Percentiles rank a stretch among this genome's conserved stretches.
These are phyloP conservation scores for Ophiosphaerella korrae DNA, from an alignment of 2,329 filamentous ascomycete genomes.

Conservation along the genomic window DNA sequence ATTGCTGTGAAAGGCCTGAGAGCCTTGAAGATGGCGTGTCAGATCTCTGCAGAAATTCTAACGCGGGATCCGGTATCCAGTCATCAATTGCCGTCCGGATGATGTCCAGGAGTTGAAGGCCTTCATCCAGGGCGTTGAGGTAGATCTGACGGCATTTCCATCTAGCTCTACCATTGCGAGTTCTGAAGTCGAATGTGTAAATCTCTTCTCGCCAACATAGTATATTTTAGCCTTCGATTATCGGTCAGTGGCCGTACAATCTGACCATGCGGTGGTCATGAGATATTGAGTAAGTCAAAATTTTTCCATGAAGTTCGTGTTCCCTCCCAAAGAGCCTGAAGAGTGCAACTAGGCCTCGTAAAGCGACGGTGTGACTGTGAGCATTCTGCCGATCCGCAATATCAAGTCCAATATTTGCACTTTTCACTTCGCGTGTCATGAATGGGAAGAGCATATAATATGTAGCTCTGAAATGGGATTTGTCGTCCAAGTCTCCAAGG, in stretches of 20 bases:
- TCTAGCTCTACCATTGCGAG: neutral
- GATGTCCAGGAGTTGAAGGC: neutral
- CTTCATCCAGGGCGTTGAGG: neutral
- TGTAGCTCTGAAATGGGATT: slow-evolving; percentile 52
- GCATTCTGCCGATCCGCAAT: slow-evolving; percentile 25
- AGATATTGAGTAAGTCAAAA: slow-evolving; percentile 23
- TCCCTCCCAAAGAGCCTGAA: slow-evolving; percentile 18
- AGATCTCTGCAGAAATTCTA: neutral
- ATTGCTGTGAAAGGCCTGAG: neutral
- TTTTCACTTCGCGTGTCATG: neutral
- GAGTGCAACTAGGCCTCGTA: slow-evolving; percentile 14
- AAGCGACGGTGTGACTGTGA: slow-evolving; percentile 15
- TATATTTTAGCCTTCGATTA: neutral
- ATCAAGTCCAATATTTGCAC: neutral
- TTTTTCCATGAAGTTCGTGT: slow-evolving; percentile 23
- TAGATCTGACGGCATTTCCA: neutral
- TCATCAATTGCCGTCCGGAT: neutral
- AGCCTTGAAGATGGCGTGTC: neutral
- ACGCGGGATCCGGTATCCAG: neutral
- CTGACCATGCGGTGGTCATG: slow-evolving; percentile 6
- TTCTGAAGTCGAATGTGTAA: neutral
- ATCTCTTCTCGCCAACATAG: neutral
- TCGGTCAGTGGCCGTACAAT: neutral
- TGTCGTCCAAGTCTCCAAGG: slow-evolving; percentile 29
- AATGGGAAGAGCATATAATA: slow-evolving; percentile 17